Evolutionary conservation across 2,329 filamentous ascomycete species (phyloP).

Genomic region (Sporothrix dimorphospora): DNA sequence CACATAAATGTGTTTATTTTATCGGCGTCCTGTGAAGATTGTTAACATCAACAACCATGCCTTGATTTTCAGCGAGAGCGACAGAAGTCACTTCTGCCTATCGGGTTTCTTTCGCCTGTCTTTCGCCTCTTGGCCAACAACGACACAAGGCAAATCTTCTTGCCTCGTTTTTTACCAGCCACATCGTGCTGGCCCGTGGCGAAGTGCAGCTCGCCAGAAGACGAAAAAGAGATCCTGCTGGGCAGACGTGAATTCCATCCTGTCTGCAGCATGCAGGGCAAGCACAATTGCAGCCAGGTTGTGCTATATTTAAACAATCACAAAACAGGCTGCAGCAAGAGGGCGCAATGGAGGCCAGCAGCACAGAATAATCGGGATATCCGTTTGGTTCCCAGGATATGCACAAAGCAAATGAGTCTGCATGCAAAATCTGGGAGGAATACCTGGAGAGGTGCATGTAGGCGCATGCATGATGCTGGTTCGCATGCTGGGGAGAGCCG

Average conservation of each 20-base stretch:
- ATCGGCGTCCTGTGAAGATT: neutral
- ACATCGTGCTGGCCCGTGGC: slow-evolving; percentile 7
- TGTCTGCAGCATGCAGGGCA: slow-evolving; percentile 5
- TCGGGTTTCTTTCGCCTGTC: neutral
- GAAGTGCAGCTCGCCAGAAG: slow-evolving; percentile 16
- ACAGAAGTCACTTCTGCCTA: neutral
- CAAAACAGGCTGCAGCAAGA: neutral
- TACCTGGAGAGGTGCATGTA: neutral
- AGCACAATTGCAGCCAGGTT: neutral
- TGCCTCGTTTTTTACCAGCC: slow-evolving; percentile 1
- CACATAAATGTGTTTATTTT: neutral
- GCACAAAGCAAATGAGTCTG: slow-evolving; percentile 7
- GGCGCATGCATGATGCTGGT: slow-evolving; percentile 16
- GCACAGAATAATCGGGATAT: neutral
- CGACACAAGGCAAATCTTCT: neutral
- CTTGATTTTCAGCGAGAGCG: neutral
- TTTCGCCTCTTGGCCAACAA: slow-evolving; percentile 8
- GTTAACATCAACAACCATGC: neutral
- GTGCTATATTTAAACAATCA: slow-evolving; percentile 19
- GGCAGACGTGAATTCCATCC: slow-evolving; percentile 3
- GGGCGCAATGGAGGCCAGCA: neutral
- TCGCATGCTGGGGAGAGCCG: neutral
- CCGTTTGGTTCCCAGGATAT: slow-evolving; percentile 27
- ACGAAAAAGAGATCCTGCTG: neutral
- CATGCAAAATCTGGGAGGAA: slow-evolving; percentile 11